Conservation (phyloP, 1,284 basidiomycete species). For the Microbotryum lychnidis-dioicae region DNA sequence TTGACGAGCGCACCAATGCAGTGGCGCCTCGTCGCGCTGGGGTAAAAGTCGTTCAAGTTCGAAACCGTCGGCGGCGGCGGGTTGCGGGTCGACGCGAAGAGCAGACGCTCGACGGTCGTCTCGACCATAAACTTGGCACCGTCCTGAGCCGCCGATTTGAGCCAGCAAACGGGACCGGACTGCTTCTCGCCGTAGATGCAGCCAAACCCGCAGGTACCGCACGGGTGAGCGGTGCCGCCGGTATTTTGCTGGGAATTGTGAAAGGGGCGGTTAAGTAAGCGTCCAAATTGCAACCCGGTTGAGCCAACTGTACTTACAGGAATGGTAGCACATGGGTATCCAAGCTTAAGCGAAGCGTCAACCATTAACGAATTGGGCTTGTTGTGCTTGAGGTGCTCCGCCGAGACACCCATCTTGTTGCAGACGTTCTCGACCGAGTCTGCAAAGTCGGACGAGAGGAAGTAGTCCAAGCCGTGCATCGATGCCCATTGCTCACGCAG, state of each 20-base stretch:
- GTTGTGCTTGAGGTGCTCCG: constrained; percentile 40
- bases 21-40: constrained; percentile 5
- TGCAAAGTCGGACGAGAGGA: constrained; percentile 38
- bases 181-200: constrained; percentile 41
- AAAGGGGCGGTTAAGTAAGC: not conserved
- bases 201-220: constrained; percentile 43
- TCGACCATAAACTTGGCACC: constrained; percentile 40
- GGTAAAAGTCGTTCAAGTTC: constrained; percentile 26
- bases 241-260: constrained; percentile 41
- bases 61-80: constrained; percentile 4
- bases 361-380: constrained; percentile 39
- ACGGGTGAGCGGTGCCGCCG: constrained; percentile 41
- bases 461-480: constrained; percentile 40
- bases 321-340: constrained; percentile 18
- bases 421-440: constrained; percentile 41
- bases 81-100: constrained; percentile 33
- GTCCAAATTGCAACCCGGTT: too few relatives aligned
- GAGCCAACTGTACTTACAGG: constrained; percentile 1
- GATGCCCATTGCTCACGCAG: constrained; percentile 43
- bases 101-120: constrained; percentile 40
- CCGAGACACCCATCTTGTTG: constrained; percentile 41
- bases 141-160: constrained; percentile 40
- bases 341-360: constrained; percentile 32
- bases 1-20: constrained; percentile 34
- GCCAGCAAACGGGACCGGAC: constrained; percentile 39